Conservation (phyloP, 2,329 filamentous ascomycete genomes). For the Blumeria hordei region DNA sequence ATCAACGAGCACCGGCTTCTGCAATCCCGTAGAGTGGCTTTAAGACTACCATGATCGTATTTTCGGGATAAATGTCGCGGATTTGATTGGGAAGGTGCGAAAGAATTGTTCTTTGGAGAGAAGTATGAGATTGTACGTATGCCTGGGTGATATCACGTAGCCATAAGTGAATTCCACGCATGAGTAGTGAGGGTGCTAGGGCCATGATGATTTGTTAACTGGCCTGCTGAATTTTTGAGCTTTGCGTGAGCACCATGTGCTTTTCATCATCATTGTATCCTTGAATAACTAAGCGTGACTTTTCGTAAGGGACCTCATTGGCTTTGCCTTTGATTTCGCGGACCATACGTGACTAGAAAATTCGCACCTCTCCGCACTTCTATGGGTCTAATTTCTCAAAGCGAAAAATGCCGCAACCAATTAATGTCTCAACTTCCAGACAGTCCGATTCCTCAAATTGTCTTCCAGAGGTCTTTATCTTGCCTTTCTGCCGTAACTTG, state of each 20-base stretch:
- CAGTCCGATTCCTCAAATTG: background rate
- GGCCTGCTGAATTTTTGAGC: slow-evolving; percentile 1
- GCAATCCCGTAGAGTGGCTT: background rate
- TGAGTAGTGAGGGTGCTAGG: background rate
- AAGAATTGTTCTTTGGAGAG: background rate
- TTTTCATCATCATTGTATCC: slow-evolving; percentile 2
- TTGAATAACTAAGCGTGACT: slow-evolving; percentile 1
- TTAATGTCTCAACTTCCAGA: background rate
- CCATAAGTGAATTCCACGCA: background rate
- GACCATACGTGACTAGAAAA: background rate
- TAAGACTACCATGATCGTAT: background rate
- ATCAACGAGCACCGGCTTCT: background rate
- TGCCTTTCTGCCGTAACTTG: background rate
- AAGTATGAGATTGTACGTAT: background rate
- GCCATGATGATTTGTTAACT: slow-evolving; percentile 1
- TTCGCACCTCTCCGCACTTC: background rate
- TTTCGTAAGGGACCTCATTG: background rate
- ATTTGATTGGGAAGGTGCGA: background rate
- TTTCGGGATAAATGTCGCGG: background rate
- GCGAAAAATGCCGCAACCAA: background rate
- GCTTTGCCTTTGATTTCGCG: background rate
- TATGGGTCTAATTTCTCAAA: background rate
- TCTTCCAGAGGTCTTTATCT: background rate
- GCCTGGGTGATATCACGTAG: background rate
- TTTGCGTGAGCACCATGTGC: slow-evolving; percentile 1